Evolutionary conservation across 2,329 filamentous ascomycete species (phyloP), one percentile per base, ranked within the genome.

Genomic region (Curvularia lunata): DNA sequence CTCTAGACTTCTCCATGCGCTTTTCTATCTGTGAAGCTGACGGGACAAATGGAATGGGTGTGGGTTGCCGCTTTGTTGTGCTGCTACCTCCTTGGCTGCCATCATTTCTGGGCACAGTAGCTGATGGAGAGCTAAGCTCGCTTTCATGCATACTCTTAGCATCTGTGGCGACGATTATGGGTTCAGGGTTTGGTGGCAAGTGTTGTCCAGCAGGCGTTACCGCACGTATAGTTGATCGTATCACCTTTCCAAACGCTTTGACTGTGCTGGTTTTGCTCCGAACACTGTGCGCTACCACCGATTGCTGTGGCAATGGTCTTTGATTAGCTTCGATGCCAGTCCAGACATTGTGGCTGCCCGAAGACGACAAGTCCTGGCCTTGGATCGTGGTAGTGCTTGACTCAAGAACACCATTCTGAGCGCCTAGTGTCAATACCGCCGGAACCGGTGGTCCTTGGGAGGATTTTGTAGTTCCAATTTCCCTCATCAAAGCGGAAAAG

Each of bases 21-120:
- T 66, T 64, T n/a, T 75, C 70, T 4, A 81, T 73, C 37, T 78
- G 77, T 25, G 77, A 75, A 5, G 72, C 51, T 1, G 75, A 77
- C 10, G 80, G 79, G 1, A 62, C 63, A 40, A 59, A 54, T 41
- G 64, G 46, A 18, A 64, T 56, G 6, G 30, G 42, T 4, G 13
- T 18, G 8, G 40, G 49, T 3, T 40, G 34, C 23, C 21, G 28
- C n/a, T 47, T 30, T 21, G 1, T 9, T 5, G 4, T 30, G 41
- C 8, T 18, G 9, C 19, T 21, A 30, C 34, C 42, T 13, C 25
- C 23, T 30, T 40, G 27, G 12, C 47, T 34, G 3, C 28, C 52
- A 5, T 62, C 58, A 10, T 16, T 41, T 5, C 61, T 54, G 8
- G 55, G 40, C 8, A 48, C 42, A 10, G 47, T 48, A n/a, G 53